Percentiles rank a stretch among this genome's conserved stretches.
Evolutionary conservation across 1,284 basidiomycete species (phyloP).

Genomic region (Cryptococcus sp.): DNA sequence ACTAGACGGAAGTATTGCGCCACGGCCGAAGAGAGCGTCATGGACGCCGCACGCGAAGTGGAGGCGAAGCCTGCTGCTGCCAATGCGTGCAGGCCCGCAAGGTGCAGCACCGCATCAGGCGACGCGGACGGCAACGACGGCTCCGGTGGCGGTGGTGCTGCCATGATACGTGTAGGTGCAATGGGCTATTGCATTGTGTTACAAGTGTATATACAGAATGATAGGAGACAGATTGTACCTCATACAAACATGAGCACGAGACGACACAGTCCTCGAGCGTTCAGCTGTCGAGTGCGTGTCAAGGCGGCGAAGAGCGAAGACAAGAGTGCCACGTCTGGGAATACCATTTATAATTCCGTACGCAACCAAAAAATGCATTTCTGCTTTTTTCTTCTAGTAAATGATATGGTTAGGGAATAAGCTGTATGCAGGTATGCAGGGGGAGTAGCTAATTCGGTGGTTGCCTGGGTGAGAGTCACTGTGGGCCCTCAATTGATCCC

Average conservation of each 20-base stretch:
- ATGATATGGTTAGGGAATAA: no score
- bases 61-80: conserved; percentile 47
- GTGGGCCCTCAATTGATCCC: no score
- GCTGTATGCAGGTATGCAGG: background rate
- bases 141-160: conserved; percentile 15
- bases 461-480: no score
- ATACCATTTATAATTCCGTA: background rate
- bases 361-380: no score
- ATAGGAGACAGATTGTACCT: no score
- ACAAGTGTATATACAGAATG: no score
- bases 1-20: conserved; percentile 41
- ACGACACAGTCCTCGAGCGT: no score
- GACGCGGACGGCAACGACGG: conserved; percentile 8
- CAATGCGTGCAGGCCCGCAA: conserved; percentile 44
- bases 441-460: no score
- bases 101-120: conserved; percentile 47
- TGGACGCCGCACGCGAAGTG: conserved; percentile 43
- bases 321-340: background rate
- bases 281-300: background rate
- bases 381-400: no score
- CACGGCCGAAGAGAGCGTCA: conserved; percentile 41
- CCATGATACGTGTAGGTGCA: conserved; percentile 13
- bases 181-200: no score
- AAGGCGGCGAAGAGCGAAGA: background rate
- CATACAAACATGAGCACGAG: no score